Evolutionary conservation across 768 basidiomycete species (phyloP).

Genomic region (Hericium rajendrae): DNA sequence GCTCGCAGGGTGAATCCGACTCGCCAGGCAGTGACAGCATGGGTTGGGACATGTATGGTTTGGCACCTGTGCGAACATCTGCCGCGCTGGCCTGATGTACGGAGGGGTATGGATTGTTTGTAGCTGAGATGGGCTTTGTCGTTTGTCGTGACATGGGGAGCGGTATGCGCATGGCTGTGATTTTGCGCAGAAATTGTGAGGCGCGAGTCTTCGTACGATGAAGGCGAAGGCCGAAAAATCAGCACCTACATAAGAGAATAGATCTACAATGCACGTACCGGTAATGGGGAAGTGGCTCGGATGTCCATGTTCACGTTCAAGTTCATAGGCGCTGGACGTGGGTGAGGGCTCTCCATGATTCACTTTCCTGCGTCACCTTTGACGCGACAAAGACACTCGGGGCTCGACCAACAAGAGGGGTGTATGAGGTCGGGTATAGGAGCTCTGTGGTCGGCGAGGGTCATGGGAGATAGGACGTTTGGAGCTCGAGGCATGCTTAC

Average conservation of each 20-base stretch:
- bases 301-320: background rate
- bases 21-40: background rate
- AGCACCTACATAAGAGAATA: background rate
- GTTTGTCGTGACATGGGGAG: background rate
- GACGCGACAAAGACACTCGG: too few species aligned
- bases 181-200: background rate
- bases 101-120: background rate
- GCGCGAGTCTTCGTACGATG: background rate
- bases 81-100: background rate
- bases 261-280: background rate
- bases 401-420: too few species aligned
- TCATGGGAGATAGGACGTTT: too few species aligned
- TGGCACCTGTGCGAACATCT: background rate
- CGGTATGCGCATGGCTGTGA: background rate
- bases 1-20: background rate
- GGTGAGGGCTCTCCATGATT: background rate
- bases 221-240: background rate
- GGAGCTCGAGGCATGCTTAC: too few species aligned
- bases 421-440: too few species aligned
- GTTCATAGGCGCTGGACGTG: background rate
- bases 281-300: background rate
- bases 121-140: background rate
- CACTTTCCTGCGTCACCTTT: background rate
- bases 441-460: too few species aligned
- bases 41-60: background rate